These are phyloP conservation scores for Nevesoporus exiguus DNA, from an alignment of 768 basidiomycete genomes.

Conservation along the genomic window DNA sequence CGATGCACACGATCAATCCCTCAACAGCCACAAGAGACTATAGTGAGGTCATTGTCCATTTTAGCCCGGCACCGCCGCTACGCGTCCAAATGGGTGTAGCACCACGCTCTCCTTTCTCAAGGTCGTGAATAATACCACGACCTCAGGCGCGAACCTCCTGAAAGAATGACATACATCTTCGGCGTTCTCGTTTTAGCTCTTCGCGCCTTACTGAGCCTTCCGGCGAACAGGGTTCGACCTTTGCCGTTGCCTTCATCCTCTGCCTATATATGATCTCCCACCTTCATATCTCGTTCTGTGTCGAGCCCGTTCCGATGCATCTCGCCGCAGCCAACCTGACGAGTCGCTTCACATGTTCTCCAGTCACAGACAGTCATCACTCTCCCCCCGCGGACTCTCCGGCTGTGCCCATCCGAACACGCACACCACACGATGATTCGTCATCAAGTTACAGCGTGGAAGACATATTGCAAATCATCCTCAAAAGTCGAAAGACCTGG, in stretches of 20 bases:
- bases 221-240: constrained; percentile 17
- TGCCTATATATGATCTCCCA: constrained; percentile 26
- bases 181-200: constrained; percentile 15
- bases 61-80: constrained; percentile 15
- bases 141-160: background rate
- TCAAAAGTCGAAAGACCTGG: constrained; percentile 71
- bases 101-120: constrained; percentile 4
- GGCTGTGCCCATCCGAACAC: background rate
- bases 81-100: constrained; percentile 11
- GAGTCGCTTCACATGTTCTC: constrained; percentile 3
- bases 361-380: background rate
- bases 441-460: constrained; percentile 27
- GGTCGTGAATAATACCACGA: background rate
- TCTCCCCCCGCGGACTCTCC: constrained; percentile 7
- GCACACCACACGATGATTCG: constrained; percentile 11
- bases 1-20: background rate
- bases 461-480: constrained; percentile 64
- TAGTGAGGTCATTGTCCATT: background rate
- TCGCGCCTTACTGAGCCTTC: constrained; percentile 8
- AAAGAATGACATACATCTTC: constrained; percentile 9
- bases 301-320: constrained; percentile 18
- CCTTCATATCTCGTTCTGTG: constrained; percentile 1
- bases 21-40: background rate
- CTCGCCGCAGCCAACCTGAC: background rate
- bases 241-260: constrained; percentile 19